Percentiles rank a stretch among this genome's conserved stretches.
Evolutionary conservation across 2,329 filamentous ascomycete genomes (phyloP).

Genomic region (Fusarium illudens): DNA sequence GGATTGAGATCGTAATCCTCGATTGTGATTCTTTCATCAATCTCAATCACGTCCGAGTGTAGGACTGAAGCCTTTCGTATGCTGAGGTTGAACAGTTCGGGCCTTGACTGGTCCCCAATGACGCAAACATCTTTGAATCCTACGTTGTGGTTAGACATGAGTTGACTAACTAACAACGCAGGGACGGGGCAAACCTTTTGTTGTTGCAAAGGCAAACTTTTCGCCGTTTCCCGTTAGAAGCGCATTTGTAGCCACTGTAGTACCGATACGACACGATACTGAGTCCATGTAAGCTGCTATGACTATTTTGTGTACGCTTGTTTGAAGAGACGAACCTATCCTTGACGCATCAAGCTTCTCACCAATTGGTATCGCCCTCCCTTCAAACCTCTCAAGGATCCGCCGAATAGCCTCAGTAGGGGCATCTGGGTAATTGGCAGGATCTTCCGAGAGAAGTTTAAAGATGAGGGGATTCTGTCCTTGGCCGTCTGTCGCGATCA

Average conservation of each 20-base stretch:
- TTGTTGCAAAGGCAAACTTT: conserved; percentile 74
- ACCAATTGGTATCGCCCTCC: conserved; percentile 60
- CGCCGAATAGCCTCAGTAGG: conserved; percentile 76
- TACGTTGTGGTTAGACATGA: background rate
- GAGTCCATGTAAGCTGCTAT: conserved; percentile 45
- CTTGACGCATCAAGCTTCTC: conserved; percentile 46
- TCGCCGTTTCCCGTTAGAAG: conserved; percentile 78
- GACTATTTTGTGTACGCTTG: too few species aligned
- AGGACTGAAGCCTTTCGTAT: conserved; percentile 73
- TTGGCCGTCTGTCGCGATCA: conserved; percentile 66
- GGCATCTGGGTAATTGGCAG: conserved; percentile 74
- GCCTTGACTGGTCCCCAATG: conserved; percentile 77
- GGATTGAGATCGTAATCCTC: conserved; percentile 76
- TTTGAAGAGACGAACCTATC: conserved; percentile 37
- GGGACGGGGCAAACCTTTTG: conserved; percentile 51
- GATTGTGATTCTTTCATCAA: conserved; percentile 76
- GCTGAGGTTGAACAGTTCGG: conserved; percentile 75
- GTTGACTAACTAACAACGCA: background rate
- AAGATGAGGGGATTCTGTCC: conserved; percentile 75
- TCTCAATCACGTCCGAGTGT: conserved; percentile 73
- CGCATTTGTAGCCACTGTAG: conserved; percentile 79
- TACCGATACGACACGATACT: conserved; percentile 78
- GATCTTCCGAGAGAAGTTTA: conserved; percentile 79
- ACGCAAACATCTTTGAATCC: conserved; percentile 74
- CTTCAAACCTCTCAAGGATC: conserved; percentile 66